Conservation (phyloP, 78 protist species). For the Pigoraptor vietnamica region DNA sequence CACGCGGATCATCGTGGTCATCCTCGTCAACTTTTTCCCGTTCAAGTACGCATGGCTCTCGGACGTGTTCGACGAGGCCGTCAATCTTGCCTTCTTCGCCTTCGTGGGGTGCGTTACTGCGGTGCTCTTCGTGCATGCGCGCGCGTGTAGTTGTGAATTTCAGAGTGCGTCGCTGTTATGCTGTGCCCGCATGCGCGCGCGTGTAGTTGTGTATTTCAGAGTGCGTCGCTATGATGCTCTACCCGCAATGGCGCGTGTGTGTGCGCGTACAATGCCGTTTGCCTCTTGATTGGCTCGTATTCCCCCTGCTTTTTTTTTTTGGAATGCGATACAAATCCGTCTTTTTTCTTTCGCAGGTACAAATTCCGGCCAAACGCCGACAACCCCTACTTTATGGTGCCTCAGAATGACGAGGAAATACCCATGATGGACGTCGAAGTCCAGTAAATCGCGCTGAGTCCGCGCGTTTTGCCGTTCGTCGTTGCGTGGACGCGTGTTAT, state of each 20-base stretch:
- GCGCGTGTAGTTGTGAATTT: neutral
- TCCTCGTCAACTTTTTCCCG: neutral
- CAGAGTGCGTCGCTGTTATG: neutral
- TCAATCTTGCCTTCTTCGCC: neutral
- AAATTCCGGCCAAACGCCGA: neutral
- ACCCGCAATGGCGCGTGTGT: neutral
- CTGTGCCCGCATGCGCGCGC: neutral
- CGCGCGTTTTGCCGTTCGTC: no score
- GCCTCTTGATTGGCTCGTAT: no score
- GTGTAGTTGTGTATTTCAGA: neutral
- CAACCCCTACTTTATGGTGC: neutral
- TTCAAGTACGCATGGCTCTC: neutral
- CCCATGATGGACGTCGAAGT: neutral
- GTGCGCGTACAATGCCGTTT: neutral
- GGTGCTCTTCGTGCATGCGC: neutral
- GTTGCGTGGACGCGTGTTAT: no score
- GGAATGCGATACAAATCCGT: neutral
- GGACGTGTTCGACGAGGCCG: neutral
- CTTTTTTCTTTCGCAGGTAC: neutral
- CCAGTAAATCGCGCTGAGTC: no score
- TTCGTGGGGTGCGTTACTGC: neutral
- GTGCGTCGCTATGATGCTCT: neutral
- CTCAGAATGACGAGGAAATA: neutral
- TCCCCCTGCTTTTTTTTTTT: no score
- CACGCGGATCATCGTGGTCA: neutral